Conservation (phyloP, 169 alveolate genomes). For the Eimeria acervulina region DNA sequence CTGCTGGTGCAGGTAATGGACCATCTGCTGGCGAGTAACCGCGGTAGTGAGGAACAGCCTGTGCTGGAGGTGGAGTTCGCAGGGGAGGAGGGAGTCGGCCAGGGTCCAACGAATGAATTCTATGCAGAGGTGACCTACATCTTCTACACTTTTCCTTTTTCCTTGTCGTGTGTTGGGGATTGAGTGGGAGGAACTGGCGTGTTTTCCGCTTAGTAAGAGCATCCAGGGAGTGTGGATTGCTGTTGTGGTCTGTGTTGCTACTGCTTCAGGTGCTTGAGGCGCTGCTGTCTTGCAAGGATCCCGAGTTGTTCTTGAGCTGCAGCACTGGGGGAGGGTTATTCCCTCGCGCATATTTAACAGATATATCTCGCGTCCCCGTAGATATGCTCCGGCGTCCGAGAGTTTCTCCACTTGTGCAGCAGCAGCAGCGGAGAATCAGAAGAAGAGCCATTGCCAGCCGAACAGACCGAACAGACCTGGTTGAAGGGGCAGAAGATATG, state of each 20-base stretch:
- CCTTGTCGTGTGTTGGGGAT: neutral
- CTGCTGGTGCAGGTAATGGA: slow-evolving; percentile 78
- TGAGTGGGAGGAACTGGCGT: no score
- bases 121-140: slow-evolving; percentile 73
- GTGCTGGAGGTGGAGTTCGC: slow-evolving; percentile 83
- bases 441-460: slow-evolving; percentile 18
- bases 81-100: slow-evolving; percentile 86
- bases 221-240: neutral
- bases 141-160: neutral
- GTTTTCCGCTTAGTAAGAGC: neutral
- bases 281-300: slow-evolving; percentile 38
- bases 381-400: slow-evolving; percentile 52
- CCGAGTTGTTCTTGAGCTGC: slow-evolving; percentile 80
- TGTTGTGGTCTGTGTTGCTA: slow-evolving; percentile 21
- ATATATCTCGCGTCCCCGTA: slow-evolving; percentile 22
- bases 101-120: slow-evolving; percentile 85
- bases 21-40: slow-evolving; percentile 73
- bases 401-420: slow-evolving; percentile 70
- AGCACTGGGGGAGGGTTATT: slow-evolving; percentile 78
- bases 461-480: neutral
- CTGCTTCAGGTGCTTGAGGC: slow-evolving; percentile 74
- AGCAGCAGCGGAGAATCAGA: neutral
- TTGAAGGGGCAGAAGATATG: slow-evolving; percentile 50
- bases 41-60: slow-evolving; percentile 73
- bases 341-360: slow-evolving; percentile 71